Evolutionary conservation across 129 eudicot species (phyloP).

Genomic region (Smallanthus sonchifolius): DNA sequence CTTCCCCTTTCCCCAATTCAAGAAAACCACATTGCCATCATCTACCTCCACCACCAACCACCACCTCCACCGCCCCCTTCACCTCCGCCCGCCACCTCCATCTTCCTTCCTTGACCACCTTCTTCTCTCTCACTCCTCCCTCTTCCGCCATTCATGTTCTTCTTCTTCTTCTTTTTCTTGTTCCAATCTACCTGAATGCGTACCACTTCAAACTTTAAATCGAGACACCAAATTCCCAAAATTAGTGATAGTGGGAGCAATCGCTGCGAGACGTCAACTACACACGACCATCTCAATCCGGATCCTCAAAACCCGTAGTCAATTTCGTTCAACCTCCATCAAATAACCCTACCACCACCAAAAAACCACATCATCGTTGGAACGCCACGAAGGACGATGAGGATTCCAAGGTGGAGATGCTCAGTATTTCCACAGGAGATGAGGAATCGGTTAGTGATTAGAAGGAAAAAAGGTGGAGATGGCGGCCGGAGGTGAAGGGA

Average conservation of each 20-base stretch:
- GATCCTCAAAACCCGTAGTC: constrained; percentile 60
- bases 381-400: constrained; percentile 70
- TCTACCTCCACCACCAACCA: too few relatives aligned
- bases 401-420: constrained; percentile 92
- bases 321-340: constrained; percentile 84
- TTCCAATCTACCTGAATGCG: constrained; percentile 3
- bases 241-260: constrained; percentile 84
- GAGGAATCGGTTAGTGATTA: constrained; percentile 62
- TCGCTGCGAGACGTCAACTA: constrained; percentile 68
- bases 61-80: too few relatives aligned
- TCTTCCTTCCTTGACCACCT: too few relatives aligned
- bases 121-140: too few relatives aligned
- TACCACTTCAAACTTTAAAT: not conserved
- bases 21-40: too few relatives aligned
- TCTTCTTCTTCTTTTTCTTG: not conserved
- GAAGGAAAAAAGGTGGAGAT: too few relatives aligned
- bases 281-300: constrained; percentile 46
- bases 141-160: too few relatives aligned
- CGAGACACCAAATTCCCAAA: constrained; percentile 1
- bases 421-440: constrained; percentile 92
- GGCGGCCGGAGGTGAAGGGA: too few relatives aligned
- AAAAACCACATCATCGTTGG: constrained; percentile 31
- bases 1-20: too few relatives aligned
- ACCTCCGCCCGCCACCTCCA: too few relatives aligned
- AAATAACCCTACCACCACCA: constrained; percentile 14